Evolutionary conservation across 2,329 filamentous ascomycete genomes (phyloP).

Genomic region (Sphaerulina musiva): DNA sequence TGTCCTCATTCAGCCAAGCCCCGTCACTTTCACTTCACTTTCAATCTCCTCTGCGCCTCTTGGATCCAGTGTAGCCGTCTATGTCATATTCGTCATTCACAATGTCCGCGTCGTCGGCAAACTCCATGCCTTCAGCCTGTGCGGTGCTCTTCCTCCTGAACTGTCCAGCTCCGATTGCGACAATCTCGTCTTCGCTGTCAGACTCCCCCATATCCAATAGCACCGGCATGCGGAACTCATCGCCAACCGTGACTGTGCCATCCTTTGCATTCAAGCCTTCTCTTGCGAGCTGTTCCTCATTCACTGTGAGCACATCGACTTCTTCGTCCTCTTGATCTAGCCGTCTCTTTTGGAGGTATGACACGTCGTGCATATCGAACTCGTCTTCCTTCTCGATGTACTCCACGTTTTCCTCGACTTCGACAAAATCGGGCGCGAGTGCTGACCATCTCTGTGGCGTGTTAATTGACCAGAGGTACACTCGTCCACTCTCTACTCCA

Average conservation of each 20-base stretch:
- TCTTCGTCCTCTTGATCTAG: constrained; percentile 90
- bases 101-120: constrained; percentile 24
- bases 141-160: constrained; percentile 69
- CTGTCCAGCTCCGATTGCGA: constrained; percentile 65
- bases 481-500: constrained; percentile 82
- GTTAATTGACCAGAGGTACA: constrained; percentile 94
- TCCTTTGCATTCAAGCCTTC: constrained; percentile 37
- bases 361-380: constrained; percentile 93
- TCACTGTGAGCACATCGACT: constrained; percentile 78
- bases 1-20: background rate
- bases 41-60: constrained; percentile 23
- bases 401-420: constrained; percentile 97
- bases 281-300: constrained; percentile 46
- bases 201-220: constrained; percentile 88
- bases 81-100: constrained; percentile 19
- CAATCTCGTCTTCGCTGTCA: constrained; percentile 86
- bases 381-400: constrained; percentile 95
- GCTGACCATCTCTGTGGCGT: constrained; percentile 97
- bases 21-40: background rate
- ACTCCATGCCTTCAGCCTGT: constrained; percentile 45
- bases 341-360: constrained; percentile 85
- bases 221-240: constrained; percentile 78
- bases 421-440: constrained; percentile 89
- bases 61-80: constrained; percentile 22
- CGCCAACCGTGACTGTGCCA: constrained; percentile 49